These are phyloP conservation scores for Umbelopsis sp. DNA, from an alignment of 192 early-diverging fungal species.

Conservation along the genomic window DNA sequence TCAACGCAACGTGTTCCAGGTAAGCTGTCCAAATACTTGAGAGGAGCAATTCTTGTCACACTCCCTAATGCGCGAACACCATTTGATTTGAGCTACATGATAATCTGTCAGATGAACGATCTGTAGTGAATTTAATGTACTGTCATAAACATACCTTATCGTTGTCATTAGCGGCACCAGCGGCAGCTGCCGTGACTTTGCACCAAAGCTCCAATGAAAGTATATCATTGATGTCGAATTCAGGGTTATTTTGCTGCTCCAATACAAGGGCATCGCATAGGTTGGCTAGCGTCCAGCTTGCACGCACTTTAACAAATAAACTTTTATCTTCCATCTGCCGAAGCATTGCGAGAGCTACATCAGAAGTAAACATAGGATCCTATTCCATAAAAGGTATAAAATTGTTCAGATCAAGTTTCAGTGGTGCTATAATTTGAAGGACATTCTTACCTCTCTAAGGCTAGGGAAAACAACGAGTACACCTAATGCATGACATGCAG, in stretches of 20 bases:
- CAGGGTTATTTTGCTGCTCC: slow-evolving; percentile 26
- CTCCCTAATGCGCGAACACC: slow-evolving; percentile 74
- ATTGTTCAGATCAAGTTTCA: neutral
- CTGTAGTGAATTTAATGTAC: neutral
- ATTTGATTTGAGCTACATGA: slow-evolving; percentile 60
- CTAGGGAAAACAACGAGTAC: slow-evolving; percentile 59
- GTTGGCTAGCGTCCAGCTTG: slow-evolving; percentile 81
- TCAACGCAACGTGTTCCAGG: slow-evolving; percentile 45
- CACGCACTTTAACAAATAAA: slow-evolving; percentile 64
- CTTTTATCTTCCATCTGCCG: slow-evolving; percentile 51
- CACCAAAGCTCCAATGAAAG: slow-evolving; percentile 45
- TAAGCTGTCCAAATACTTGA: slow-evolving; percentile 45
- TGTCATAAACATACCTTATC: slow-evolving; percentile 58
- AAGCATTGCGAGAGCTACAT: slow-evolving; percentile 55
- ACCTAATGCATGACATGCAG: slow-evolving; percentile 66
- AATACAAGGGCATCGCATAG: slow-evolving; percentile 62
- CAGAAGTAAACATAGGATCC: slow-evolving; percentile 59
- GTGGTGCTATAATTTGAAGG: no score
- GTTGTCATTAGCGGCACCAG: slow-evolving; percentile 62
- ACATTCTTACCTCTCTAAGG: slow-evolving; percentile 48
- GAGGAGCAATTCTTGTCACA: slow-evolving; percentile 55
- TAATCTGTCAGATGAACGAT: neutral
- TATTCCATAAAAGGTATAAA: slow-evolving; percentile 11
- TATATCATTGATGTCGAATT: slow-evolving; percentile 39
- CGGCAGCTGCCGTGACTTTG: slow-evolving; percentile 46